phyloP scores from a whole-genome alignment of 2,329 filamentous ascomycete genomes.

The Epichloe gansuensis region DNA sequence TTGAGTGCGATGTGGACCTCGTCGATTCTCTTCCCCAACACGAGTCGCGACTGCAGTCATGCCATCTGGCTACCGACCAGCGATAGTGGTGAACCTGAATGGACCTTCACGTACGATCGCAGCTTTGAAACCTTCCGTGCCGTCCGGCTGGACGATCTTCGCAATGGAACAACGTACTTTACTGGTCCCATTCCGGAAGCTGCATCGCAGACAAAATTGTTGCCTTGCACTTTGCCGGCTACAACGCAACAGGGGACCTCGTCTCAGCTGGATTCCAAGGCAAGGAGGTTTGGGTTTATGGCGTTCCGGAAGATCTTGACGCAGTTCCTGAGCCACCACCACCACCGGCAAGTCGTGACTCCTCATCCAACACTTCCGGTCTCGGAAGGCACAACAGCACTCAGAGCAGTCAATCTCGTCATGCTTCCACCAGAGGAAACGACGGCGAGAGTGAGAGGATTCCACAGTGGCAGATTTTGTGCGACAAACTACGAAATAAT shows the following conservation, averaged over 20 bases:
- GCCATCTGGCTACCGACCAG: constrained; percentile 56
- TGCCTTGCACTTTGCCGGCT: constrained; percentile 58
- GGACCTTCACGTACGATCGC: constrained; percentile 68
- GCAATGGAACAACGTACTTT: constrained; percentile 70
- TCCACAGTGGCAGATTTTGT: constrained; percentile 57
- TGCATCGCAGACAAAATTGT: constrained; percentile 41
- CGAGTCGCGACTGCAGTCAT: constrained; percentile 67
- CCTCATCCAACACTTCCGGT: constrained; percentile 7
- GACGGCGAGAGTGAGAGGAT: constrained; percentile 26
- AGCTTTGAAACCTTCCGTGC: constrained; percentile 68
- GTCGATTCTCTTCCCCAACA: constrained; percentile 73
- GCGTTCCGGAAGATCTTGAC: constrained; percentile 61
- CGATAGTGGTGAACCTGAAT: constrained; percentile 52
- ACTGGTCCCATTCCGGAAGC: constrained; percentile 51
- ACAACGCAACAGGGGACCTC: constrained; percentile 59
- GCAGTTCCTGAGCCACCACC: constrained; percentile 35
- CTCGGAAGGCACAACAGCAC: constrained; percentile 21
- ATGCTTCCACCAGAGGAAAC: constrained; percentile 19
- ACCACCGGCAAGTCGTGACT: constrained; percentile 11
- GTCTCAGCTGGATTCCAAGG: constrained; percentile 63
- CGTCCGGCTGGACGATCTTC: constrained; percentile 60
- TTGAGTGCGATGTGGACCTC: constrained; percentile 73
- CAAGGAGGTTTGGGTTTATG: constrained; percentile 67
- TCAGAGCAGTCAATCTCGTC: constrained; percentile 17
- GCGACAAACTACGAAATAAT: constrained; percentile 57